A percentile compares a stretch with the other conserved stretches of the same genome.
These are phyloP conservation scores for Suhomyces bokatorum DNA, from an alignment of 1,139 yeast species.

Conservation along the genomic window DNA sequence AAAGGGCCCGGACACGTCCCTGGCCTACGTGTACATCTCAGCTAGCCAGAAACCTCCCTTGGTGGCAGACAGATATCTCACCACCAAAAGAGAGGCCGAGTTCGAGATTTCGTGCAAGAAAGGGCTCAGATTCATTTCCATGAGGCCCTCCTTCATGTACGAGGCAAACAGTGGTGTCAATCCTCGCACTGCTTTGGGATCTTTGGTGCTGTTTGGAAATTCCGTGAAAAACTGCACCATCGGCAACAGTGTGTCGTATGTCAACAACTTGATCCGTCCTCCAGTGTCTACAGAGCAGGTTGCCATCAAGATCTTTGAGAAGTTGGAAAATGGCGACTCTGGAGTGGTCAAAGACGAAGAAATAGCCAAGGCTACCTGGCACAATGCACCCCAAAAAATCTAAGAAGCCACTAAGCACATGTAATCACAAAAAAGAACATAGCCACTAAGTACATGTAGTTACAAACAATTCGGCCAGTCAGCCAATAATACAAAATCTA, in stretches of 20 bases:
- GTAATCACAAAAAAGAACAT: no score
- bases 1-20: conserved; percentile 18
- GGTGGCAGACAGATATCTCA: conserved; percentile 68
- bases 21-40: conserved; percentile 72
- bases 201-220: conserved; percentile 36
- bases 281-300: conserved; percentile 69
- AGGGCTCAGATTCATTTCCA: conserved; percentile 56
- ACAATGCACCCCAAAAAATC: neutral
- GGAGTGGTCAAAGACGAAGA: conserved; percentile 66
- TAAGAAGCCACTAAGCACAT: no score
- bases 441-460: no score
- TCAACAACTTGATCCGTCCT: conserved; percentile 60
- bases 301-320: conserved; percentile 57
- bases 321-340: conserved; percentile 50
- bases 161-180: conserved; percentile 46
- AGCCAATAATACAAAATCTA: no score
- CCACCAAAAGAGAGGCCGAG: conserved; percentile 79
- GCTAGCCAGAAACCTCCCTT: conserved; percentile 74
- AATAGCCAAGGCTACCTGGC: conserved; percentile 21
- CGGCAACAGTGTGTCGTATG: conserved; percentile 28
- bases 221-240: conserved; percentile 41
- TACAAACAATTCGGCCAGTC: no score
- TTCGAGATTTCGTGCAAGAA: conserved; percentile 45
- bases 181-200: conserved; percentile 32
- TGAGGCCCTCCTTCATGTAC: conserved; percentile 85